These are phyloP conservation scores for Gnaphalium uliginosum DNA, from an alignment of 129 eudicot species.

Conservation along the genomic window DNA sequence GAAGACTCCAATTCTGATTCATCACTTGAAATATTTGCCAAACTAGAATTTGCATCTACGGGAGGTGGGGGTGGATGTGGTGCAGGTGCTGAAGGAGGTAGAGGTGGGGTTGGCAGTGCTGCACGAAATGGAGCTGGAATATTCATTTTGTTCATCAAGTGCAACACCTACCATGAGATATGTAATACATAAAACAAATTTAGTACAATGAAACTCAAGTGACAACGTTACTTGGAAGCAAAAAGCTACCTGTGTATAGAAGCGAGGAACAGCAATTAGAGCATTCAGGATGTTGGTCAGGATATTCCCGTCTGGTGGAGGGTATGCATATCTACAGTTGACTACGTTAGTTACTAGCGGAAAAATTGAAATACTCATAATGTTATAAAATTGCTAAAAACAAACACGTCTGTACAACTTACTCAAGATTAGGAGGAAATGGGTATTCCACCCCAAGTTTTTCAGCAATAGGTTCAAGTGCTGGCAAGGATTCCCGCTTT, in stretches of 20 bases:
- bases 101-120: conserved; percentile 97
- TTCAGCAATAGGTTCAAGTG: conserved; percentile 78
- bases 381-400: not conserved
- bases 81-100: conserved; percentile 68
- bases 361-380: not conserved
- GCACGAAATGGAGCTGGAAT: conserved; percentile 97
- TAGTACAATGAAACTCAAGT: not conserved
- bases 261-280: conserved; percentile 99
- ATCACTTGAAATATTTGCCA: conserved; percentile 54
- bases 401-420: conserved; percentile 16
- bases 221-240: not conserved
- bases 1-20: conserved; percentile 99
- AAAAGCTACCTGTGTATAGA: conserved; percentile 79
- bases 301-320: conserved; percentile 94
- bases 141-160: conserved; percentile 99
- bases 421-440: conserved; percentile 96
- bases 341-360: conserved; percentile 15
- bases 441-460: conserved; percentile 92
- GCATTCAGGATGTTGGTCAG: conserved; percentile 88
- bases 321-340: conserved; percentile 75
- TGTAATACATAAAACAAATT: conserved; percentile 1
- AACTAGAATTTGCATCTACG: conserved; percentile 40
- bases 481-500: conserved; percentile 32
- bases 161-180: conserved; percentile 65
- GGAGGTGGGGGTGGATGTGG: conserved; percentile 64